Evolutionary conservation across 1,139 yeast genomes (phyloP), one percentile per base, ranked within the genome.

Genomic region (Kluyveromyces sp.): DNA sequence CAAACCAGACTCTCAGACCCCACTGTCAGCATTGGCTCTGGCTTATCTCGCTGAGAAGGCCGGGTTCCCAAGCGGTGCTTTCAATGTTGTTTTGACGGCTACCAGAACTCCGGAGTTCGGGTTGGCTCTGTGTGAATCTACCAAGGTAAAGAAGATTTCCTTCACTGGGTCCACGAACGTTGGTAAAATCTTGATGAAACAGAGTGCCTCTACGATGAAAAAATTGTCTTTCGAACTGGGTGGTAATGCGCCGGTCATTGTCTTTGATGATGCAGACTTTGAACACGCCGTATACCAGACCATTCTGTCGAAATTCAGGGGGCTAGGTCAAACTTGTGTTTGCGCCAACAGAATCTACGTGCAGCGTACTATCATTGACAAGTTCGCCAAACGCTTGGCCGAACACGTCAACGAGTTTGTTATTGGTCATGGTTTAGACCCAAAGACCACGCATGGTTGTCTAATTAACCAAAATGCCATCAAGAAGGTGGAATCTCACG

Each of bases 201-300:
- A 86, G 64, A 73, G 88, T 7, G 69, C 95, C 1, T 69, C 80
- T 2, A 82, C 94, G 7, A 70, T 88, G 59, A 89, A 89, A 66
- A 88, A 88, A 61, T 69, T 85, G 35, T 83, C 94, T 0, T 75
- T 89, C 60, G 96, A 89, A 66, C 71, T 88, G 42, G 97, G 97
- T 38, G 97, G 96, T 35, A 89, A 88, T 62, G 95, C 96, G 3
- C 96, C 96, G 15, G 80, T 87, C 53, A 81, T 88, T 49, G 88
- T 87, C 9, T 87, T 87, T 65, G 83, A 79, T 22, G 96, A 87
- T 61, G 92, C 87, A 6, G 82, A 85, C 55, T 52, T 88, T 29
- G 89, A 83, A 47, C 69, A 70, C 41, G 95, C 96, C 1, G 88
- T 85, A 13, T 76, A 71, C 30, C 92, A 85, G 31, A 80, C 85